Evolutionary conservation across 108 stramenopile genomes (phyloP), one percentile per base, ranked within the genome.

Genomic region (Ochromonas danica): DNA sequence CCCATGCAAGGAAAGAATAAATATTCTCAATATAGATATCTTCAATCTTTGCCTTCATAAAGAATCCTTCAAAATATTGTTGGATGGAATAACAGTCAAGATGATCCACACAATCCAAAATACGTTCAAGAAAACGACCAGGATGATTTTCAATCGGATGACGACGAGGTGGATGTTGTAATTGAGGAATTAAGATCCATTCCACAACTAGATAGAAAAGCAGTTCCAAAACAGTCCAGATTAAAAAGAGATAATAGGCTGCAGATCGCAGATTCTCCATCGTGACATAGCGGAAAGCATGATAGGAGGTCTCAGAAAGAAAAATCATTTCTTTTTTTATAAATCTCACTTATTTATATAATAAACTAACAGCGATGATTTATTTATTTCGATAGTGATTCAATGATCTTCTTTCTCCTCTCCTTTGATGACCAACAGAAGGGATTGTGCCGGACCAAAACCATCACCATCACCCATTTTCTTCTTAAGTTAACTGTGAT

Each of bases 211-310:
- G 25, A 36, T 28, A 28, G 35, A 67, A 67, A 28, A 22, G 31
- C 10, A 67, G 6, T 67, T 67, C 63, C 63, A 67, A 67, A 67
- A 67, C 31, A 31, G 25, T 22, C 63, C 63, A 67, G 17, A 57
- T 10, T 17, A 22, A 10, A 22, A 57, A 10, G 51, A 57, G 10
- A 57, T 10, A 17, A 10, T 17, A 10, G 17, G 51, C 51, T 57
- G 51, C 51, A 57, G 51, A 10, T 22, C 22, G 10, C 22, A 57
- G 22, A 57, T 57, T 57, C 17, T 57, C 51, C 51, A 57, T 57
- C 17, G 17, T 57, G 51, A 57, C 10, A 22, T 57, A 57, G n/a
- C n/a, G n/a, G n/a, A n/a, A n/a, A n/a, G n/a, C n/a, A n/a, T n/a
- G n/a, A n/a, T n/a, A n/a, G n/a, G n/a, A n/a, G n/a, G n/a, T n/a